A percentile compares a stretch with the other conserved stretches of the same genome.
Conservation (phyloP, 2,329 filamentous ascomycete genomes). For the Phyllosticta citrichinensis region DNA sequence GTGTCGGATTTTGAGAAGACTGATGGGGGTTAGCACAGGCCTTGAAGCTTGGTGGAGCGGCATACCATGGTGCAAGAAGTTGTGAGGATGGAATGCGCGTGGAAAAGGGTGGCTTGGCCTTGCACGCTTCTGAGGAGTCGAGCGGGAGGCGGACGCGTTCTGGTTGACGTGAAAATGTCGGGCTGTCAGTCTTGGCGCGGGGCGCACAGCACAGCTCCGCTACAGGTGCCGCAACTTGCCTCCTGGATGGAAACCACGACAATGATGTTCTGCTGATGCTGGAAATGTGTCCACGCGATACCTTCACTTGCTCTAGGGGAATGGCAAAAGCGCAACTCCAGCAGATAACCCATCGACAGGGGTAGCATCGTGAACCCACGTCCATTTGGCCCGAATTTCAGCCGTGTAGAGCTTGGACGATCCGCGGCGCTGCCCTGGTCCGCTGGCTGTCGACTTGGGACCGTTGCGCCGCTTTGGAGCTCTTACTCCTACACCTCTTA, state of each 20-base stretch:
- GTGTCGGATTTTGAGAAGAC: constrained; percentile 62
- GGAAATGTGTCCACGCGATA: too few species aligned
- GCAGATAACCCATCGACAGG: too few species aligned
- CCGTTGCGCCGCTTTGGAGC: too few species aligned
- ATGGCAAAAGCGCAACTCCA: constrained; percentile 20
- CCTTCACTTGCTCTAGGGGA: not conserved
- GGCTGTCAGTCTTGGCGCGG: not conserved
- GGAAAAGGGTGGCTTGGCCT: not conserved
- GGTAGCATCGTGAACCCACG: too few species aligned
- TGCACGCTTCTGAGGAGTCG: constrained; percentile 7
- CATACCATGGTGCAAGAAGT: constrained; percentile 9
- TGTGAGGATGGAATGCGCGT: not conserved
- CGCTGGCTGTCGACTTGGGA: too few species aligned
- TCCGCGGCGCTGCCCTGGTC: not conserved
- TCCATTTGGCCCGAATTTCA: not conserved
- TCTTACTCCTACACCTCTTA: too few species aligned
- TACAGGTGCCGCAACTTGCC: too few species aligned
- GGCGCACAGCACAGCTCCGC: not conserved
- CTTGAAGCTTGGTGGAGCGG: not conserved
- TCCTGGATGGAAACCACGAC: too few species aligned
- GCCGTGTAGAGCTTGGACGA: constrained; percentile 8
- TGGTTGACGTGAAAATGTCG: constrained; percentile 10
- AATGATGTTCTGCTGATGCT: too few species aligned
- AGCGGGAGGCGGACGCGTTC: constrained; percentile 6
- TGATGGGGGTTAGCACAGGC: constrained; percentile 12